Conservation (phyloP, 768 basidiomycete genomes). For the Xerocomellus dryophilus region DNA sequence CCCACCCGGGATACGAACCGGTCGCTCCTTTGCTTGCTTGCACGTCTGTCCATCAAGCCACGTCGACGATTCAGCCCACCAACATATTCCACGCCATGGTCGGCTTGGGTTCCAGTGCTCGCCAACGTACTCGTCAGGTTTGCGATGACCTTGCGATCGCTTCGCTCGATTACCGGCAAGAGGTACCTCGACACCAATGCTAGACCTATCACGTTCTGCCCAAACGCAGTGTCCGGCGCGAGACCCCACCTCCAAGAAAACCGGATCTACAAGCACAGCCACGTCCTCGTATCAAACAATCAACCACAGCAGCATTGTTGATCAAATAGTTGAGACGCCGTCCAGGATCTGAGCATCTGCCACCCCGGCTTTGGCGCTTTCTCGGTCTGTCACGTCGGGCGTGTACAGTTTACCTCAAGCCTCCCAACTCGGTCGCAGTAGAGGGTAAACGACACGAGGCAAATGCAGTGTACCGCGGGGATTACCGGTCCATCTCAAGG, state of each 20-base stretch:
- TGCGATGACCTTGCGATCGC: conserved; percentile 9
- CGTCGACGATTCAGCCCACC: too few relatives aligned
- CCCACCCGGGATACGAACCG: too few relatives aligned
- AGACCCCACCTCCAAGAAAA: conserved; percentile 14
- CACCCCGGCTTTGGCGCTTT: conserved; percentile 25
- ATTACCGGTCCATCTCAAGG: conserved; percentile 1
- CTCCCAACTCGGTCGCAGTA: not conserved
- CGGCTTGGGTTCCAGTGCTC: too few relatives aligned
- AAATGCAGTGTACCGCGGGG: not conserved
- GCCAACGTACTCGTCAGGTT: conserved; percentile 33
- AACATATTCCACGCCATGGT: too few relatives aligned
- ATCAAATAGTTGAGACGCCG: conserved; percentile 36
- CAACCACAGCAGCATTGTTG: conserved; percentile 36
- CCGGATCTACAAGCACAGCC: not conserved
- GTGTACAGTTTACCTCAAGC: conserved; percentile 25
- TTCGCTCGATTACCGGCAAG: conserved; percentile 31
- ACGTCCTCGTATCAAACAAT: conserved; percentile 6
- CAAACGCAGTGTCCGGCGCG: conserved; percentile 23
- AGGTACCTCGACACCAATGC: conserved; percentile 24
- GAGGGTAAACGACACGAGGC: too few relatives aligned
- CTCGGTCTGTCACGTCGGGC: conserved; percentile 27
- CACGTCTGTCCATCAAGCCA: too few relatives aligned
- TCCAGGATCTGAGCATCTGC: conserved; percentile 26
- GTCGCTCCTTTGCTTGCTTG: too few relatives aligned
- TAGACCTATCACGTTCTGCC: conserved; percentile 26